Conservation (phyloP, 1,284 basidiomycete genomes). For the Sanguinoderma infundibulare region DNA sequence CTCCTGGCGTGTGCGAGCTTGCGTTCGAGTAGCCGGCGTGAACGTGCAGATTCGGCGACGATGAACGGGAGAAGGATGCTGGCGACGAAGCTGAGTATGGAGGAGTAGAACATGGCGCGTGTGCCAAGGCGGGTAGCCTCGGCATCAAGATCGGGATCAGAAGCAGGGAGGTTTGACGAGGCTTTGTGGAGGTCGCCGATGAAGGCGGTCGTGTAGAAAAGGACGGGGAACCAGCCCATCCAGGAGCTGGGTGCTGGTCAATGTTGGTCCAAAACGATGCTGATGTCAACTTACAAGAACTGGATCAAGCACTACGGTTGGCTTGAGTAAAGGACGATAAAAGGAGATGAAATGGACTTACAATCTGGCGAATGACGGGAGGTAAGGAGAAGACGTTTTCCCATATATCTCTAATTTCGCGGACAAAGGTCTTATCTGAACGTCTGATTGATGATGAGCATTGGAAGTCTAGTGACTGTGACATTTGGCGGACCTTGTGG, state of each 20-base stretch:
- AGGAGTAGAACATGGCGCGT: constrained; percentile 80
- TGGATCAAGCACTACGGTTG: constrained; percentile 70
- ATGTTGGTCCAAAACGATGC: constrained; percentile 12
- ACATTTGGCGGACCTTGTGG: constrained; percentile 41
- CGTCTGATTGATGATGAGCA: constrained; percentile 27
- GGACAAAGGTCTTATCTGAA: constrained; percentile 46
- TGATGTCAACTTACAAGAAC: constrained; percentile 73
- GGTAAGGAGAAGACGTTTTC: constrained; percentile 73
- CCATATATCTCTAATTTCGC: constrained; percentile 70
- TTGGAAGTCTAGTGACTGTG: background rate
- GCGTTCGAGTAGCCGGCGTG: constrained; percentile 33
- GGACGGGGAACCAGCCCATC: constrained; percentile 88
- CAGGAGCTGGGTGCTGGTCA: constrained; percentile 57
- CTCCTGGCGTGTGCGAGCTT: constrained; percentile 22
- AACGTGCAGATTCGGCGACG: constrained; percentile 44
- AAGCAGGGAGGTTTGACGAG: constrained; percentile 37
- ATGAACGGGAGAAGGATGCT: constrained; percentile 80
- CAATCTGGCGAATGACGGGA: constrained; percentile 77
- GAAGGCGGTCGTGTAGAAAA: constrained; percentile 89
- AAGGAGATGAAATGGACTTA: constrained; percentile 44
- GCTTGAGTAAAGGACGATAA: constrained; percentile 8
- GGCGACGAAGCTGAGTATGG: constrained; percentile 70
- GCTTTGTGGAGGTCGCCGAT: constrained; percentile 85
- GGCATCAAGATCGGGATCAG: constrained; percentile 36
- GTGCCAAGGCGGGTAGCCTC: constrained; percentile 79